Evolutionary conservation across 331 rosid species (phyloP).

Genomic region (Rosa hybrid): DNA sequence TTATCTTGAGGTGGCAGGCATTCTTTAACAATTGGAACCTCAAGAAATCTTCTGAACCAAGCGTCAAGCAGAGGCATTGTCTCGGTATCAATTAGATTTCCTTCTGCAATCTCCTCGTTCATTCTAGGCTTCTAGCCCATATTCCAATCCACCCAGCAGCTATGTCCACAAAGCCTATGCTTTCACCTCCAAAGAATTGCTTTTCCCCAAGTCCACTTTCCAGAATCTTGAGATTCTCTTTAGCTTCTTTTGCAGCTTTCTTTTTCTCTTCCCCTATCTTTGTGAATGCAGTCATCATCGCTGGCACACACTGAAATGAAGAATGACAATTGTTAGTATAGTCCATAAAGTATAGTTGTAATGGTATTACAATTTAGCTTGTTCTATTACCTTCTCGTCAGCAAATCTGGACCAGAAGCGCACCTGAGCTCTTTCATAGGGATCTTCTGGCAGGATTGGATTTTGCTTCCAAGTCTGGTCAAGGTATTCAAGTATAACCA

Average conservation of each 20-base stretch:
- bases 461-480: conserved; percentile 44
- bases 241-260: conserved; percentile 38
- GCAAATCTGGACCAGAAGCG: conserved; percentile 45
- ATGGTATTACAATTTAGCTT: neutral
- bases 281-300: conserved; percentile 28
- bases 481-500: conserved; percentile 42
- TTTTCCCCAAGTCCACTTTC: conserved; percentile 41
- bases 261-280: conserved; percentile 46
- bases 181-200: conserved; percentile 44
- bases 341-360: neutral
- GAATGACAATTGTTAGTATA: neutral
- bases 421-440: conserved; percentile 39
- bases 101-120: conserved; percentile 33
- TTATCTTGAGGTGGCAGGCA: conserved; percentile 38
- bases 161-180: conserved; percentile 45
- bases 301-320: conserved; percentile 34
- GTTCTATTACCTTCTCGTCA: conserved; percentile 36
- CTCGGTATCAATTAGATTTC: conserved; percentile 31
- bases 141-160: conserved; percentile 43
- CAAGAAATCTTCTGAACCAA: conserved; percentile 37
- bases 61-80: conserved; percentile 42
- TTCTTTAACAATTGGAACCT: conserved; percentile 35
- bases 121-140: conserved; percentile 29
- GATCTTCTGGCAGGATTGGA: conserved; percentile 43
- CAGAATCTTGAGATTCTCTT: conserved; percentile 45